Evolutionary conservation across 2,329 filamentous ascomycete species (phyloP).

Genomic region (Aschersonia sp.): DNA sequence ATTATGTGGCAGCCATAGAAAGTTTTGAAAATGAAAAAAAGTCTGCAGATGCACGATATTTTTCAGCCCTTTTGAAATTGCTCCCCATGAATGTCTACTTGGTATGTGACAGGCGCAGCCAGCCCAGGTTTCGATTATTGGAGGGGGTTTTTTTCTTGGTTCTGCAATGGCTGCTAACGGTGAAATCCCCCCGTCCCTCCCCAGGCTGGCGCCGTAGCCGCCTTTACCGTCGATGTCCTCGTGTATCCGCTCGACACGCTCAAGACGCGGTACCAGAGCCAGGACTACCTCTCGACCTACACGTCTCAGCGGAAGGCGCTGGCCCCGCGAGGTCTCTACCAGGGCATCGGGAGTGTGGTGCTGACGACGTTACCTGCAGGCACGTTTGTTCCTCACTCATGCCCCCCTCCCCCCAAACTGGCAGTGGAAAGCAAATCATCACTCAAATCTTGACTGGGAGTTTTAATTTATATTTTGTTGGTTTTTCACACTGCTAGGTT

Average conservation of each 20-base stretch:
- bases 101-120: slow-evolving; percentile 8
- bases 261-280: slow-evolving; percentile 74
- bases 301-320: slow-evolving; percentile 39
- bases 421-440: neutral
- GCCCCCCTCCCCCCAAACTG: neutral
- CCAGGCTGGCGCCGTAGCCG: slow-evolving; percentile 72
- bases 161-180: neutral
- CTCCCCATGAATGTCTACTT: slow-evolving; percentile 16
- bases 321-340: slow-evolving; percentile 60
- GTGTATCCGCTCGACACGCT: slow-evolving; percentile 82
- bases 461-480: too few species aligned
- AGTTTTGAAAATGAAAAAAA: too few species aligned
- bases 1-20: too few species aligned
- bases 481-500: too few species aligned
- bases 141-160: neutral
- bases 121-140: neutral
- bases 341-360: slow-evolving; percentile 74
- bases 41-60: too few species aligned
- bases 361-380: slow-evolving; percentile 80
- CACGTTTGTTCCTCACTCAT: slow-evolving; percentile 17
- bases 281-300: slow-evolving; percentile 56
- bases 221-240: slow-evolving; percentile 72
- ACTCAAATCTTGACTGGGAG: neutral
- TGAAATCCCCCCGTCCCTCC: too few species aligned
- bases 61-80: too few species aligned